Base-by-base conservation (phyloP, 2,329 filamentous ascomycete genomes). In the Colletotrichum tropicale region DNA sequence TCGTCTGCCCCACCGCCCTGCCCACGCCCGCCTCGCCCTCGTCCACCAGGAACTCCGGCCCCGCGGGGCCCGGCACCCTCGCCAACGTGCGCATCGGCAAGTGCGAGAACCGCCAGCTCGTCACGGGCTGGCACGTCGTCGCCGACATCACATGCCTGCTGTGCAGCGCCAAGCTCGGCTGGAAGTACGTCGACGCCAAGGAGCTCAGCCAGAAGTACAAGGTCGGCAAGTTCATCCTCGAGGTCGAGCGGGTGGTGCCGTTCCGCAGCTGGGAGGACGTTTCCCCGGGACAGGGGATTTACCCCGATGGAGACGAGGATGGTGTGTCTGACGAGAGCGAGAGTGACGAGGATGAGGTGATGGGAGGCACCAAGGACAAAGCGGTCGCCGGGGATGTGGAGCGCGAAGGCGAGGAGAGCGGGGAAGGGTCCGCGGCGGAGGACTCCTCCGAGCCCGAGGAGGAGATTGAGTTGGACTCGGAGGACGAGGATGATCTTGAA, bases 101-200 rank as follows among this genome's bases (percentile, higher is more conserved):
- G 58, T 84, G 86, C 8, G 91, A 92, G 81, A 88, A 87, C 70
- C 86, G 92, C 32, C 87, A 90, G 77, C 87, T 94, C 8, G 89
- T 90, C 15, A 94, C 92, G 2, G 92, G 92, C 4, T 86, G 87
- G 80, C 92, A 94, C 82, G 87, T 91, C 8, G 92, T 94, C 8
- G 90, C 92, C 5, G 92, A 94, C 82, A 92, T 93, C 65, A 86
- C 82, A 62, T 94, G 92, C 80, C 81, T 81, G 12, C 84, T 89
- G 30, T 94, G 92, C 82, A 84, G 85, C 30, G 85, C 85, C 67
- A 90, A 90, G 79, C 81, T 94, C 10, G 92, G 92, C 21, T 94
- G 92, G 92, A 93, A 93, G 82, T 94, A 94, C 79, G 87, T 93
- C 58, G 90, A 92, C 81, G 92, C 92, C 3, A 88, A 87, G 75